phyloP scores from a whole-genome alignment of 1,284 basidiomycete species.

The Puccinia novopanici region DNA sequence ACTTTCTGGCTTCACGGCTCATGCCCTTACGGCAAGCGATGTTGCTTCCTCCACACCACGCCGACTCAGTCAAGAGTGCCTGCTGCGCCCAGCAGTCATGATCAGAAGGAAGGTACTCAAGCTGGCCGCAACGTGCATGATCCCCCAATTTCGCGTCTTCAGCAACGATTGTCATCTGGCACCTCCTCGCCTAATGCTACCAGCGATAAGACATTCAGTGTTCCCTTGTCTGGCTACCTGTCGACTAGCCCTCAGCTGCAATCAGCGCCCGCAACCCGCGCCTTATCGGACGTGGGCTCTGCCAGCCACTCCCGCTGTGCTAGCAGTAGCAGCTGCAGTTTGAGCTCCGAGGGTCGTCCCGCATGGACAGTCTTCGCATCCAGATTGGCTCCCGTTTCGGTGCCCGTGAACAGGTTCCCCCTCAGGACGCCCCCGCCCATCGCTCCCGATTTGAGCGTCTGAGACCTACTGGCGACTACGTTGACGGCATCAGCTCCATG shows the following conservation, averaged over 20 bases:
- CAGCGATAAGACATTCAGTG: background rate
- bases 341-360: slow-evolving; percentile 4
- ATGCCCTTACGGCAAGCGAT: slow-evolving; percentile 47
- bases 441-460: slow-evolving; percentile 35
- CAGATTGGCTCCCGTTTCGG: slow-evolving; percentile 27
- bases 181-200: background rate
- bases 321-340: slow-evolving; percentile 20
- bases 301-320: slow-evolving; percentile 4
- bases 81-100: background rate
- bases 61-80: slow-evolving; percentile 4
- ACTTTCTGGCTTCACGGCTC: slow-evolving; percentile 50
- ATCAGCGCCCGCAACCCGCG: background rate
- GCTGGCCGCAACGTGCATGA: slow-evolving; percentile 26
- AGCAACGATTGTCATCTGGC: slow-evolving; percentile 17
- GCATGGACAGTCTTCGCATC: slow-evolving; percentile 16
- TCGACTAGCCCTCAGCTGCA: slow-evolving; percentile 31
- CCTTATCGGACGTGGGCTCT: background rate
- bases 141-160: slow-evolving; percentile 35
- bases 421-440: slow-evolving; percentile 27
- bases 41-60: slow-evolving; percentile 45
- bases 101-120: background rate
- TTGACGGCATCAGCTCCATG: slow-evolving; percentile 13
- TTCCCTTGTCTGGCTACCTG: slow-evolving; percentile 9
- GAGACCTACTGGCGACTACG: slow-evolving; percentile 25
- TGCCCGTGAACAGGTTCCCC: slow-evolving; percentile 33